Conservation (phyloP, 2,329 filamentous ascomycete genomes). For the Colletotrichum endophyticum region DNA sequence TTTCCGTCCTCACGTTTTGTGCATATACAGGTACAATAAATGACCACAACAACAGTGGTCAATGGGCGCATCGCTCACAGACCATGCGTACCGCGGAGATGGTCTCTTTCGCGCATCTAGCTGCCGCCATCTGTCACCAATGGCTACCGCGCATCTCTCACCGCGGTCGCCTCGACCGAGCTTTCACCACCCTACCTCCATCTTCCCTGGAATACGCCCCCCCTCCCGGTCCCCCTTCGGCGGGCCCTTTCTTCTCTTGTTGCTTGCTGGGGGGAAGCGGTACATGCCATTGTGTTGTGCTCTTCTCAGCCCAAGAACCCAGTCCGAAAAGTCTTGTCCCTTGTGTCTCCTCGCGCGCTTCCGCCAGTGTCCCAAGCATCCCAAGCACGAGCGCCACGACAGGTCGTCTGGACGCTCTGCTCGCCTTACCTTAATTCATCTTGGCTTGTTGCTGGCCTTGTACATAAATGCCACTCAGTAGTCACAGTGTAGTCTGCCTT, state of each 20-base stretch:
- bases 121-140: background rate
- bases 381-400: background rate
- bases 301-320: background rate
- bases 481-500: background rate
- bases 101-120: background rate
- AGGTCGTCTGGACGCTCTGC: background rate
- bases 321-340: conserved; percentile 12
- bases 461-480: background rate
- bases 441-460: background rate
- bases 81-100: background rate
- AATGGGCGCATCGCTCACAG: background rate
- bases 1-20: background rate
- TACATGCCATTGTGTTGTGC: background rate
- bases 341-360: background rate
- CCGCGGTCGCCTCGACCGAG: conserved; percentile 2
- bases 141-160: background rate
- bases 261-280: background rate
- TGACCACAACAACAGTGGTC: background rate
- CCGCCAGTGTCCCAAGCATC: background rate
- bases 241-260: conserved; percentile 5
- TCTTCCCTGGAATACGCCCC: background rate
- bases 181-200: conserved; percentile 9
- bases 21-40: background rate
- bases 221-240: background rate
- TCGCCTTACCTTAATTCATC: conserved; percentile 5